Percentiles rank a stretch among this genome's conserved stretches.
Conservation (phyloP, 2,329 filamentous ascomycete genomes). For the Pseudogymnoascus sp. region DNA sequence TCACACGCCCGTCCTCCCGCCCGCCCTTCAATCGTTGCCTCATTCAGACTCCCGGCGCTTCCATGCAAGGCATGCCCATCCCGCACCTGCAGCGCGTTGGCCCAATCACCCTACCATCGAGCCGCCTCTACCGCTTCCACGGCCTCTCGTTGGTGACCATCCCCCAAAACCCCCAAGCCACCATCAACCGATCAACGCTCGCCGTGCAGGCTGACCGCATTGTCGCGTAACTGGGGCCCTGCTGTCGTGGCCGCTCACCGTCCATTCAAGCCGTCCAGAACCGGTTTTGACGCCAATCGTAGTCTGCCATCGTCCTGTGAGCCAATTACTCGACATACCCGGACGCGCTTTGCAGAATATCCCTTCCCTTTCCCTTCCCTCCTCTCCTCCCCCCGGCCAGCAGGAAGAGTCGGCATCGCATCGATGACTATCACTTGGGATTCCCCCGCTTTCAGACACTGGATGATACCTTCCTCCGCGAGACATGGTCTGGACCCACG, state of each 20-base stretch:
- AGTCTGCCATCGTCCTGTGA: not conserved
- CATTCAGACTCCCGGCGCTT: constrained; percentile 9
- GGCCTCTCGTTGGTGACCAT: constrained; percentile 6
- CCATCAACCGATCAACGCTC: constrained; percentile 4
- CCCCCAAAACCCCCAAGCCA: not conserved
- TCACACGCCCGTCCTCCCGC: too few relatives aligned
- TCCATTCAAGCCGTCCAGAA: constrained; percentile 6
- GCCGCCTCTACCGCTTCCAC: constrained; percentile 2
- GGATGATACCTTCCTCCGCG: not conserved
- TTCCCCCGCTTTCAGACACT: not conserved
- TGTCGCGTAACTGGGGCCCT: not conserved
- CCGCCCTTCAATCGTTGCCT: constrained; percentile 1
- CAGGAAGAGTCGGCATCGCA: not conserved
- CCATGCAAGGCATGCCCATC: constrained; percentile 7
- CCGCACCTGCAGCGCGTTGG: not conserved
- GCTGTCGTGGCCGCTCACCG: constrained; percentile 1
- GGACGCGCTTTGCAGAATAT: not conserved
- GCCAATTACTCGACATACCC: not conserved
- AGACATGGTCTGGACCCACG: constrained; percentile 1
- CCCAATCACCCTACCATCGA: constrained; percentile 9
- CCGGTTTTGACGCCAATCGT: constrained; percentile 5
- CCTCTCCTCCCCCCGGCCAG: not conserved
- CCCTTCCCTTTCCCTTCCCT: not conserved
- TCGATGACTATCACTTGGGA: not conserved
- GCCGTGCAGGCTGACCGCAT: not conserved